Base-by-base conservation (phyloP, 225 moss, liverwort and hornwort species). In the Polytrichum commune region DNA sequence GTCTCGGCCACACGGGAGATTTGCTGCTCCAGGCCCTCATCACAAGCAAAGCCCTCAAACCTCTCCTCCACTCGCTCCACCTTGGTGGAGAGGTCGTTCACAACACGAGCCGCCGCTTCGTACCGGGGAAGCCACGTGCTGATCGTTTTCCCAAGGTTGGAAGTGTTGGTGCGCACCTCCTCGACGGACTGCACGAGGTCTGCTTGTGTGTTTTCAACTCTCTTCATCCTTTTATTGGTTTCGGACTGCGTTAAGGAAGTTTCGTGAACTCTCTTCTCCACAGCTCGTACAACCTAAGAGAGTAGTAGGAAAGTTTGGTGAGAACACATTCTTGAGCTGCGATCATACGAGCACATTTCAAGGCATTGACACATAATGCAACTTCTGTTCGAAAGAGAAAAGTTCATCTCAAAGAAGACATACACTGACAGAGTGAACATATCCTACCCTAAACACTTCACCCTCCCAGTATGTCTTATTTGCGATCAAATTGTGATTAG, bases 41-140 rank as follows among this genome's bases (percentile, higher is more conserved):
- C 84, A 72, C 78, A 85, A 70, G 55, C 76, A 66, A 91, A 84
- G 19, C 77, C 84, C 56, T 87, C 85, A 58, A 90, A 90, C 75
- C 78, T 89, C 80, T 89, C 85, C 75, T 90, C 89, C 75, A 93
- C 68, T 58, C 76, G 82, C 28, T 93, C 96, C 70, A 93, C 87
- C 80, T 96, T 93, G 69, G 70, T 85, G 64, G 87, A 91, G 20
- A 96, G 70, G 29, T 89, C 89, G 68, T 89, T 90, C 10, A 93
- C 90, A 69, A 96, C 73, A 66, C 84, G 85, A 46, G 86, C 90
- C 20, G 93, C 91, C 64, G 70, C 85, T 72, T 91, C 91, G 28
- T 91, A 96, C 63, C 88, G 91, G 1, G 95, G 95, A 76, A 91
- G 78, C 85, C 93, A 96, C 58, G 82, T 66, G 8, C 80, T 81